Conservation (phyloP, 2,329 filamentous ascomycete genomes). For the Harringtonia lauricola region DNA sequence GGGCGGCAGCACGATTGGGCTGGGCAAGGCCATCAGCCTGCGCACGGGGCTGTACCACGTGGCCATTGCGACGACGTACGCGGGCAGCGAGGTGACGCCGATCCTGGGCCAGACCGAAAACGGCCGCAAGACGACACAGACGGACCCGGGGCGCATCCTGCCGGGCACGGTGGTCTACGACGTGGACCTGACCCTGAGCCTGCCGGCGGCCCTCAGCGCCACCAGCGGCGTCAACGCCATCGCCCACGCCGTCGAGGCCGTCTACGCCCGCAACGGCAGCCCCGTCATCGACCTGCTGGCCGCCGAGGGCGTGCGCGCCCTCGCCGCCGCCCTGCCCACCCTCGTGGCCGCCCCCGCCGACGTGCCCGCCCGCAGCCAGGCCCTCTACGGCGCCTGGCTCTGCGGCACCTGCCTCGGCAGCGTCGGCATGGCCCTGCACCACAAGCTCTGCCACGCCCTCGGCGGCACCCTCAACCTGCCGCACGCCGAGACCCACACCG, state of each 20-base stretch:
- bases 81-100: conserved; percentile 53
- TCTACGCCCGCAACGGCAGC: conserved; percentile 51
- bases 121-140: conserved; percentile 45
- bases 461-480: conserved; percentile 53
- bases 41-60: conserved; percentile 8
- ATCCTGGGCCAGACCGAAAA: conserved; percentile 51
- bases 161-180: conserved; percentile 54
- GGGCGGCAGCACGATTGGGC: conserved; percentile 49
- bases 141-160: conserved; percentile 43
- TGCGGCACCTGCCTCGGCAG: conserved; percentile 49
- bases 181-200: conserved; percentile 48
- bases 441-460: conserved; percentile 56
- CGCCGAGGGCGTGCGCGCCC: conserved; percentile 41
- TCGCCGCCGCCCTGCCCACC: conserved; percentile 40
- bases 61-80: conserved; percentile 47
- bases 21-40: conserved; percentile 42
- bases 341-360: conserved; percentile 32
- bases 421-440: conserved; percentile 53
- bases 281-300: conserved; percentile 49
- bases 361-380: conserved; percentile 32
- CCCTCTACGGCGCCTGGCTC: conserved; percentile 54
- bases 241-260: conserved; percentile 53
- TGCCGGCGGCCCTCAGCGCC: conserved; percentile 39
- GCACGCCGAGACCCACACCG: conserved; percentile 55
- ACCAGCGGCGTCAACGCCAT: conserved; percentile 56